Conservation (phyloP, 2,329 filamentous ascomycete species). For the Ophiostoma novo-ulmi region DNA sequence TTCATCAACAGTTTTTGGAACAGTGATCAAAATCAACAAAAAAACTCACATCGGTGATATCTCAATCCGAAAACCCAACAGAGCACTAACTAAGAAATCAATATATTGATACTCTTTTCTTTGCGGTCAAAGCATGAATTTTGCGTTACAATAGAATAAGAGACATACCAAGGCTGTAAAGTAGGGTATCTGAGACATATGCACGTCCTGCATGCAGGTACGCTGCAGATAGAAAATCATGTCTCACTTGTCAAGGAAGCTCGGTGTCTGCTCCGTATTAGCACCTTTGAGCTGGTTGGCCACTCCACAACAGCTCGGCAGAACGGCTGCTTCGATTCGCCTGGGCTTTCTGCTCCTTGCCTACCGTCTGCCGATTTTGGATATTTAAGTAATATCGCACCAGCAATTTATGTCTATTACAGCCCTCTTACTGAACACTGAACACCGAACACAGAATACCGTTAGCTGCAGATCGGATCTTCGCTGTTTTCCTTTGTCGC, state of each 20-base stretch:
- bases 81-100: not conserved
- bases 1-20: not conserved
- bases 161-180: not conserved
- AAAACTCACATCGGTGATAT: not conserved
- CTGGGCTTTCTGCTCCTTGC: not conserved
- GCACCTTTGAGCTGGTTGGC: not conserved
- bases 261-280: not conserved
- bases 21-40: not conserved
- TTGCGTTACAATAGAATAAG: not conserved
- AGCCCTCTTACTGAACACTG: not conserved
- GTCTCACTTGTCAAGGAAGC: not conserved
- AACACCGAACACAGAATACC: not conserved
- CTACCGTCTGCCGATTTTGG: not conserved
- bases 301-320: too few species aligned
- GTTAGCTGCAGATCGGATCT: not conserved
- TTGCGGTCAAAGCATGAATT: not conserved
- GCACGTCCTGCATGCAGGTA: constrained; percentile 14
- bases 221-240: constrained; percentile 1
- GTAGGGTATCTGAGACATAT: constrained; percentile 9
- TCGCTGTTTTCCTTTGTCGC: not conserved
- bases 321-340: not conserved
- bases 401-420: not conserved
- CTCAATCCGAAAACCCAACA: not conserved
- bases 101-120: not conserved
- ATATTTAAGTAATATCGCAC: not conserved